These are phyloP conservation scores for Rosa hybrid DNA, from an alignment of 331 rosid genomes.

Conservation along the genomic window DNA sequence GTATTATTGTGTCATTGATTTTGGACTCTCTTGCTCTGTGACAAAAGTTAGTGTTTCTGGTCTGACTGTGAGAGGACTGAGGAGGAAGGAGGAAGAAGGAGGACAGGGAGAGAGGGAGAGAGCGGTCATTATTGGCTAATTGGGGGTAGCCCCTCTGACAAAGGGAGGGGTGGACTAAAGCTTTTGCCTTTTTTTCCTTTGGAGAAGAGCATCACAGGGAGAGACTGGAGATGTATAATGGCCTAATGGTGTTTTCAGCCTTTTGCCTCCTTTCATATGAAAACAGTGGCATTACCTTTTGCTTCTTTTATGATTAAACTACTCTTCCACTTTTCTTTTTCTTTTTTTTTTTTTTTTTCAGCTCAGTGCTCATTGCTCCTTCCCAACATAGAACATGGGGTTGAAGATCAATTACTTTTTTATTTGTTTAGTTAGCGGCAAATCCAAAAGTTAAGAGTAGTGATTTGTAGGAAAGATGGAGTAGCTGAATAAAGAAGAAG, in stretches of 20 bases:
- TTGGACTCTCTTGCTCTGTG: conserved; percentile 9
- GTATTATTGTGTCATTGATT: conserved; percentile 10
- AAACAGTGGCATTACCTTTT: background rate
- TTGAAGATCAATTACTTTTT: background rate
- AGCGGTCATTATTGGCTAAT: conserved; percentile 26
- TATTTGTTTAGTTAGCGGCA: background rate
- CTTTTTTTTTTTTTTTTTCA: background rate
- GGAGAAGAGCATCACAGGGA: conserved; percentile 23
- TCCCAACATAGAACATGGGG: background rate
- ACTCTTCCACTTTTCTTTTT: background rate
- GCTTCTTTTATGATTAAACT: background rate
- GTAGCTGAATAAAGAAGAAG: background rate
- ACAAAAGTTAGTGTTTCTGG: conserved; percentile 13
- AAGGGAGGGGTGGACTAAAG: conserved; percentile 17
- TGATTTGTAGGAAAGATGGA: background rate
- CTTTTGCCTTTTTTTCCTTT: background rate
- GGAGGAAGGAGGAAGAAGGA: background rate
- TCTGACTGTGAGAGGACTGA: background rate
- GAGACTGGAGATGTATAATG: conserved; percentile 1
- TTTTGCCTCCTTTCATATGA: conserved; percentile 3
- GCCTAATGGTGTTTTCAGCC: conserved; percentile 11
- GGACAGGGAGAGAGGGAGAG: background rate
- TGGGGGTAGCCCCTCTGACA: conserved; percentile 34
- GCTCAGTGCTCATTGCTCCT: background rate
- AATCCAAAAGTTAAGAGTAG: background rate